Evolutionary conservation across 768 basidiomycete species (phyloP), one percentile per base, ranked within the genome.

Genomic region (Imleria badia): DNA sequence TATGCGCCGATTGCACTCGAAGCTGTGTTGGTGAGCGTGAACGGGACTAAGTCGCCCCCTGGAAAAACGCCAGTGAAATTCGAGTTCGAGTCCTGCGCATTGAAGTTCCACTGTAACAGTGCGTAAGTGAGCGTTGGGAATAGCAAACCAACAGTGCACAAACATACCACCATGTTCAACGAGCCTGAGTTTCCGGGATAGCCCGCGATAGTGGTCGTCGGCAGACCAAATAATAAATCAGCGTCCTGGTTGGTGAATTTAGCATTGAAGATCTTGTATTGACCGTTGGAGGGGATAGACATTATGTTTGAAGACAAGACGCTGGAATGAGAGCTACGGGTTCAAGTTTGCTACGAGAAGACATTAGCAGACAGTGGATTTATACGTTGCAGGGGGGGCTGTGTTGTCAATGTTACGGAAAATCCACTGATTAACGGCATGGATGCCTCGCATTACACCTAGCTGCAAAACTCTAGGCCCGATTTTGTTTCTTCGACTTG

Each of bases 111-210:
- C 50, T 51, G 14, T n/a, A 9, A 43, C 15, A 14, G n/a, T 44
- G 22, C 23, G 9, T 3, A 14, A n/a, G 36, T 19, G 23, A 48
- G 35, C n/a, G 11, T 12, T 3, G 5, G 11, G 35, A 9, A 35
- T 13, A 29, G 26, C 26, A 4, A 26, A 26, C 7, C 33, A 15
- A 26, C n/a, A 35, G 7, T 7, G n/a, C 17, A 34, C 7, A 19
- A 33, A 34, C 51, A 12, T 36, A 51, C 51, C 42, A 51, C 51
- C 51, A 51, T 51, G 26, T 51, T 44, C n/a, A 38, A 30, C 23
- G 42, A 30, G 12, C 30, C 9, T 1, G 43, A 36, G 42, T 51
- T 51, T 5, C 36, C 44, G 34, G 20, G 26, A 30, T 30, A 51
- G n/a, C 51, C 51, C 1, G 42, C 51, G 29, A 51, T 6, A 6